Base-by-base conservation (phyloP, 257 asterid genomes). In the Solanum habrochaites region DNA sequence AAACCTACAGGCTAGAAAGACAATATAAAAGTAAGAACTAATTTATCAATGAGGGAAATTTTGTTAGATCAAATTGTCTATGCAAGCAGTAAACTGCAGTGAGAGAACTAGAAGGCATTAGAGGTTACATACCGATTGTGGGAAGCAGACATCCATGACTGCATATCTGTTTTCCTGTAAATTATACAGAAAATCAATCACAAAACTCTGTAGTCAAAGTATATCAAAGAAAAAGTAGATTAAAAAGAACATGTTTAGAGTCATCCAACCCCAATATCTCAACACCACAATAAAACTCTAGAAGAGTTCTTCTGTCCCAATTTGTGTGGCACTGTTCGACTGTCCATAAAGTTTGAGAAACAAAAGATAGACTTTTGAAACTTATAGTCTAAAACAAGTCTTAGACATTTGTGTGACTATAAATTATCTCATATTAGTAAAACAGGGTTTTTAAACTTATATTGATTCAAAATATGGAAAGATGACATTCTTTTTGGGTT, bases 81-180 rank as follows among this genome's bases (percentile, higher is more conserved):
- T 86, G 62, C 37, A 31, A 39, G 70, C 78, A 43, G 83, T 6
- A 29, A 87, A 42, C 62, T 66, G 39, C 31, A 60, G 83, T 67
- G 82, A 45, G 62, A 49, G 85, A 80, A 80, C 85, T 49, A 90
- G 85, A 29, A n/a, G 56, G 72, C 11, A 40, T 73, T 73, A 75
- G 83, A 86, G 85, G 88, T 69, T 43, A 90, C 98, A 66, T 95
- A 95, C 98, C 83, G 98, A 85, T 43, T 89, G 90, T 42, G 99
- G 99, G 90, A 92, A 93, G 93, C 94, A 95, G 88, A 92, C 95
- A 92, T 97, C 99, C 86, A 97, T 95, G 67, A 97, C 87, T 21
- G 98, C 97, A 90, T 95, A 97, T 70, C 93, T 92, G 88, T 95
- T 97, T 91, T 94, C 98, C 99, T 97, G 97, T 91, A 94, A 78